A percentile compares a stretch with the other conserved stretches of the same genome.
Evolutionary conservation across 495 filamentous ascomycete species (phyloP).

Genomic region (Hyaloscypha finlandica): DNA sequence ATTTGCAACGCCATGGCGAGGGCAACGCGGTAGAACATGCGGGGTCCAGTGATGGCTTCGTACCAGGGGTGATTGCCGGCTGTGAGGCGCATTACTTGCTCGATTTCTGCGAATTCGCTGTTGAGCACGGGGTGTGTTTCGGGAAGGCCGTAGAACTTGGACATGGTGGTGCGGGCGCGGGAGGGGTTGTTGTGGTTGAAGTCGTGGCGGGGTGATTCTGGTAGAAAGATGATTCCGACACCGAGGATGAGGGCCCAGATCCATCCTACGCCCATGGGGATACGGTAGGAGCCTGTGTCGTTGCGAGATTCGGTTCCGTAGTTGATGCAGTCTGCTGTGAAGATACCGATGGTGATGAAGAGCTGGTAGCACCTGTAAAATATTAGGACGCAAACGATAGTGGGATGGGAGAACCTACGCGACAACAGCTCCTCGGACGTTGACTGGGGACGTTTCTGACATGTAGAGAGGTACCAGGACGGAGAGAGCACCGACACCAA

Average conservation of each 20-base stretch:
- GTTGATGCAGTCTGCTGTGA: slow-evolving; percentile 75
- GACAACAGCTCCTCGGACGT: slow-evolving; percentile 65
- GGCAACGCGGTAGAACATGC: slow-evolving; percentile 71
- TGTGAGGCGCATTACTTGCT: slow-evolving; percentile 60
- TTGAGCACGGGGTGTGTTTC: slow-evolving; percentile 65
- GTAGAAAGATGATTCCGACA: slow-evolving; percentile 69
- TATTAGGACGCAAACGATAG: slow-evolving; percentile 44
- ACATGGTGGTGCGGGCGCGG: slow-evolving; percentile 69
- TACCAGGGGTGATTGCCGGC: slow-evolving; percentile 56
- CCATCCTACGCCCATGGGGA: slow-evolving; percentile 80
- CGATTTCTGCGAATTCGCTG: slow-evolving; percentile 72
- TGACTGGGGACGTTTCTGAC: slow-evolving; percentile 63
- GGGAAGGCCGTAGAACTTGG: slow-evolving; percentile 70
- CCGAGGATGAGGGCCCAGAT: slow-evolving; percentile 76
- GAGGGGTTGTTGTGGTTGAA: slow-evolving; percentile 68
- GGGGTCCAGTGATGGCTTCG: slow-evolving; percentile 69
- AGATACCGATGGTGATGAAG: slow-evolving; percentile 78
- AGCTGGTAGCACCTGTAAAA: slow-evolving; percentile 78
- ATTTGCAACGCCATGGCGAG: slow-evolving; percentile 72
- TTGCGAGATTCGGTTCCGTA: slow-evolving; percentile 66
- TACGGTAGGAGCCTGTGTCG: slow-evolving; percentile 74
- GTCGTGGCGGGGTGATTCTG: slow-evolving; percentile 78
- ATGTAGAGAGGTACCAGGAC: slow-evolving; percentile 60
- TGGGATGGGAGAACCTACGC: slow-evolving; percentile 40
- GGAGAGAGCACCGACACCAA: slow-evolving; percentile 79